Percentiles rank a stretch among this genome's conserved stretches.
Conservation (phyloP, 176 grass and related monocot genomes). For the Chloris gayana region DNA sequence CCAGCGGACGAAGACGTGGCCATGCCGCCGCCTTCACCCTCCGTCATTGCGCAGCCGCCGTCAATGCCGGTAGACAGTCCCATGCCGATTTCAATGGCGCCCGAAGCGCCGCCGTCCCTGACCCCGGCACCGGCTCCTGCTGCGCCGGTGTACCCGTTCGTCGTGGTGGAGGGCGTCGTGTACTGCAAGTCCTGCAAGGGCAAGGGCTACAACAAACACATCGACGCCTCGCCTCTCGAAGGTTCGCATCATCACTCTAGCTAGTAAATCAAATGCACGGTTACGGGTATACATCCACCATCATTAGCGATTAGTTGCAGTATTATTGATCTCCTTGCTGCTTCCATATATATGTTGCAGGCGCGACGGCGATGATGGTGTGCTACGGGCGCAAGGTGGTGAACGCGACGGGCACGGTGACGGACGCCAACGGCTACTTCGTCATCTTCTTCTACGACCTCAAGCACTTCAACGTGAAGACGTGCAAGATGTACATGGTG, state of each 20-base stretch:
- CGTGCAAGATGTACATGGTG: conserved; percentile 52
- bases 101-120: not conserved
- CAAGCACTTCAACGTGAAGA: conserved; percentile 31
- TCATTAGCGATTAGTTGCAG: too few species aligned
- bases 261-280: not conserved
- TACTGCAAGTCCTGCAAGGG: conserved; percentile 66
- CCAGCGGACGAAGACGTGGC: not conserved
- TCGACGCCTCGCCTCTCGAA: conserved; percentile 54
- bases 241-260: conserved; percentile 27
- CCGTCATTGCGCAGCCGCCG: too few species aligned
- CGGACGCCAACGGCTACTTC: conserved; percentile 56
- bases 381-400: conserved; percentile 59
- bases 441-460: conserved; percentile 59
- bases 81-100: not conserved
- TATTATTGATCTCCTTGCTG: not conserved
- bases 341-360: conserved; percentile 16
- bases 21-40: not conserved
- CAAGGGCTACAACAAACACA: conserved; percentile 39
- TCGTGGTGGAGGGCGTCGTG: conserved; percentile 58
- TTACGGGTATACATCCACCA: too few species aligned
- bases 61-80: not conserved
- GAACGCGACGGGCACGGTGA: conserved; percentile 53
- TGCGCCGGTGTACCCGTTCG: conserved; percentile 21
- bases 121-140: not conserved
- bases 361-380: conserved; percentile 46